A percentile compares a stretch with the other conserved stretches of the same genome.
These are phyloP conservation scores for Penicillium cosmopolitanum DNA, from an alignment of 495 filamentous ascomycete species.

Conservation along the genomic window DNA sequence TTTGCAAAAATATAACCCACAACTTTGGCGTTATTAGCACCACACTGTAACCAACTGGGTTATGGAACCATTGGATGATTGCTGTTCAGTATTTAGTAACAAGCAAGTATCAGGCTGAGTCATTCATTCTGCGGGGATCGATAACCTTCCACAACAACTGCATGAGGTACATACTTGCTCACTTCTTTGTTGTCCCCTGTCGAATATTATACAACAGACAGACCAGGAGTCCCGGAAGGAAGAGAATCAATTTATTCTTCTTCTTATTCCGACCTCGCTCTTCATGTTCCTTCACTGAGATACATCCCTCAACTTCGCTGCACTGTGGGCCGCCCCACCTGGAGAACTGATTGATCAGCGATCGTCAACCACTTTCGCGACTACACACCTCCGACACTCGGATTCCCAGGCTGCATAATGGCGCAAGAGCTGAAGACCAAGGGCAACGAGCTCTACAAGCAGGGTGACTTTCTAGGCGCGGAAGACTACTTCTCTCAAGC, in stretches of 20 bases:
- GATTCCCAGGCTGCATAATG: constrained; percentile 26
- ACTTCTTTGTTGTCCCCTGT: background rate
- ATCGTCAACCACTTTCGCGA: constrained; percentile 4
- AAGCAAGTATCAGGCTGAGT: constrained; percentile 25
- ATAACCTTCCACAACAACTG: constrained; percentile 34
- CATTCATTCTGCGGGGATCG: constrained; percentile 43
- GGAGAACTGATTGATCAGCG: constrained; percentile 28
- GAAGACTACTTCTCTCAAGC: constrained; percentile 85
- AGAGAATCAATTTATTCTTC: no score
- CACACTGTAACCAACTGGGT: constrained; percentile 31
- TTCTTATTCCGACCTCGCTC: no score
- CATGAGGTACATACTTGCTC: background rate
- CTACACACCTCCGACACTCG: constrained; percentile 4
- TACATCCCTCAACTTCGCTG: background rate
- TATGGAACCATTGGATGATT: constrained; percentile 19
- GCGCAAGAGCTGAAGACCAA: constrained; percentile 49
- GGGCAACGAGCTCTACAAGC: constrained; percentile 59
- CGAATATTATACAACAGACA: no score
- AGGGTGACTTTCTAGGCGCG: constrained; percentile 71
- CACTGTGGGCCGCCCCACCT: constrained; percentile 27
- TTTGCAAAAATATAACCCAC: constrained; percentile 9
- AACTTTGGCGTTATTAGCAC: constrained; percentile 30
- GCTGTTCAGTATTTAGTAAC: no score
- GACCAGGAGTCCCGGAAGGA: no score
- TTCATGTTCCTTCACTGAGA: constrained; percentile 5